A percentile compares a stretch with the other conserved stretches of the same genome.
Conservation (phyloP, 305 asterid genomes). For the Ajuga reptans region DNA sequence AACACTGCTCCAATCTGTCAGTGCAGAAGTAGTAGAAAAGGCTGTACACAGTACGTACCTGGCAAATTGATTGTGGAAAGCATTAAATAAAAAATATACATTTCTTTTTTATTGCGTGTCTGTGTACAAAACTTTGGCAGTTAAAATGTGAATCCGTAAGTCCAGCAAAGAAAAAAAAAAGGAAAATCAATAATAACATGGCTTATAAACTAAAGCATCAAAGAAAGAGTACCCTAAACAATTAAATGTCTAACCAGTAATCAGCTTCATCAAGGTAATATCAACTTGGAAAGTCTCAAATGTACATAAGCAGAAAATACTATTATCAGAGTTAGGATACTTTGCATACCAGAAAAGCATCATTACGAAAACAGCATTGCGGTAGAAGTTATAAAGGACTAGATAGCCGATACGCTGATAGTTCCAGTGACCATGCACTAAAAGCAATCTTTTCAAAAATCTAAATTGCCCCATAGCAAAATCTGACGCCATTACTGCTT, state of each 20-base stretch:
- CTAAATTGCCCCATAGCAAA: constrained; percentile 93
- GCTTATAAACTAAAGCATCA: not conserved
- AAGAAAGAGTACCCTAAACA: not conserved
- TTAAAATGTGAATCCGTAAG: not conserved
- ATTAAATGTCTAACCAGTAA: not conserved
- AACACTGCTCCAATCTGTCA: constrained; percentile 96
- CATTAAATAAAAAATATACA: constrained; percentile 12
- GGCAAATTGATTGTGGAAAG: constrained; percentile 18
- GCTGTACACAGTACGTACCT: constrained; percentile 88
- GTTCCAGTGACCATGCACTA: constrained; percentile 99
- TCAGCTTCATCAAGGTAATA: not conserved
- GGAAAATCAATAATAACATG: constrained; percentile 7
- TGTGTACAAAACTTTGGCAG: not conserved
- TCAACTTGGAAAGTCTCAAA: not conserved
- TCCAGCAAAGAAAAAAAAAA: not conserved
- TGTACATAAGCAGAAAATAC: constrained; percentile 2
- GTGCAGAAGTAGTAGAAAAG: constrained; percentile 84
- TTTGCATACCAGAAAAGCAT: constrained; percentile 84
- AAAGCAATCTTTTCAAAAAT: constrained; percentile 71
- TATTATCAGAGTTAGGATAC: constrained; percentile 12
- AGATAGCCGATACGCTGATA: constrained; percentile 87
- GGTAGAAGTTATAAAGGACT: constrained; percentile 82
- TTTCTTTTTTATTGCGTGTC: not conserved
- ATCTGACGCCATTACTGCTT: constrained; percentile 97
- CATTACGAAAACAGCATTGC: constrained; percentile 86